Base-by-base conservation (phyloP, 192 early-diverging fungal species). In the Kappamyces sp. region DNA sequence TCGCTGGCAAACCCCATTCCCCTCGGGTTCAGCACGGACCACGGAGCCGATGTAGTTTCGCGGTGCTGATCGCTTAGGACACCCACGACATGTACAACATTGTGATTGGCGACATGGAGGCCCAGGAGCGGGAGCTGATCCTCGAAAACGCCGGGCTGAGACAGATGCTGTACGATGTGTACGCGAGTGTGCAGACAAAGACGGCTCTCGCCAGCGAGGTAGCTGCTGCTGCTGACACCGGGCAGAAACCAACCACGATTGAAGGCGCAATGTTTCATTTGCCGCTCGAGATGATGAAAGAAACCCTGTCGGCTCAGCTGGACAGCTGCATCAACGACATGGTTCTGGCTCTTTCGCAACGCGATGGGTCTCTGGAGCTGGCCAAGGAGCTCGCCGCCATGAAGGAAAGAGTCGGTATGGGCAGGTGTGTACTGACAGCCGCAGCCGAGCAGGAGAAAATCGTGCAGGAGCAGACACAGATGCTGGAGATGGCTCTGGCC, bases 131-230 rank as follows among this genome's bases (percentile, higher is more conserved):
- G 36, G 34, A 38, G 34, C 30, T 55, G 5, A 38, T 55, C 30
- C 34, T 43, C n/a, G 54, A 55, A 55, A 55, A 55, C 45, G 40
- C 54, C 30, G 14, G 29, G 8, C 31, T 55, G 45, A 39, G 54
- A 40, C 54, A 55, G n/a, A 38, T 55, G 29, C 5, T 55, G 3
- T 55, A 33, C 45, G 54, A 55, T 55, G 40, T 8, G 7, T 55
- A n/a, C 22, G 43, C 22, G 12, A n/a, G 12, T 45, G 12, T 45
- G 43, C 22, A 22, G 22, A 22, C 22, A 22, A 45, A 45, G 12
- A n/a, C 43, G 12, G 12, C 43, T 45, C 12, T 45, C 12, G 12
- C 12, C 22, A n/a, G 12, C 43, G 12, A n/a, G 43, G 22, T 45
- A 12, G 12, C 43, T 45, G 12, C 12, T 45, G 12, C 22, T 45